Base-by-base conservation (phyloP, 257 asterid species). In the Petunia axillaris region DNA sequence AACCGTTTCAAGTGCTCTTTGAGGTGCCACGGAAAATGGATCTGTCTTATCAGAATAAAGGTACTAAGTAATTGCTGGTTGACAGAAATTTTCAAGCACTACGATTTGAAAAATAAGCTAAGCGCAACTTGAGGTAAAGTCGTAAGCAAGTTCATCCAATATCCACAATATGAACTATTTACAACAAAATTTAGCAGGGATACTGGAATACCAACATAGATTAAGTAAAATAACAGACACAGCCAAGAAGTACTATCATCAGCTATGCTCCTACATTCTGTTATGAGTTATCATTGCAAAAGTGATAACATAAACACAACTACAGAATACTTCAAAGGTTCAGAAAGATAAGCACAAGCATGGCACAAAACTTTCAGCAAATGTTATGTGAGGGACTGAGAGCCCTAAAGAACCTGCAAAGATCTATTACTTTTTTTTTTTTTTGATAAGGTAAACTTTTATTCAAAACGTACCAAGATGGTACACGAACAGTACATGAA, bases 1-100 rank as follows among this genome's bases (percentile, higher is more conserved):
- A 44, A 90, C 87, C 13, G 92, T 83, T 81, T 88, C 92, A 70
- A 90, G 89, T 16, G 92, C 94, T 81, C 84, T 90, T 78, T 87
- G 94, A 68, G 94, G 92, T 52, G 90, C 87, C 92, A 90, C 84
- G 40, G 94, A 80, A 62, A 91, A 89, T 74, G 98, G 97, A 83
- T 94, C 97, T 92, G 87, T 83, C 81, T 54, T 58, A 79, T 40
- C 82, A 25, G 57, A 43, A 68, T 43, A 68, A 43, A 15, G 9
- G 57, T 1, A 68, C 38, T 3, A 43, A n/a, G 54, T 68, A 37
- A 68, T 8, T 44, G 16, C 76, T 68, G 57, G 57, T 67, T n/a
- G 75, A 68, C 76, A 4, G 36, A 68, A 68, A 64, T 11, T 37
- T 37, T 37, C 44, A 64, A 10, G 44, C 68, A 37, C 16, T 10